These are phyloP conservation scores for Saitozyma sp. DNA, from an alignment of 768 basidiomycete species.

Conservation along the genomic window DNA sequence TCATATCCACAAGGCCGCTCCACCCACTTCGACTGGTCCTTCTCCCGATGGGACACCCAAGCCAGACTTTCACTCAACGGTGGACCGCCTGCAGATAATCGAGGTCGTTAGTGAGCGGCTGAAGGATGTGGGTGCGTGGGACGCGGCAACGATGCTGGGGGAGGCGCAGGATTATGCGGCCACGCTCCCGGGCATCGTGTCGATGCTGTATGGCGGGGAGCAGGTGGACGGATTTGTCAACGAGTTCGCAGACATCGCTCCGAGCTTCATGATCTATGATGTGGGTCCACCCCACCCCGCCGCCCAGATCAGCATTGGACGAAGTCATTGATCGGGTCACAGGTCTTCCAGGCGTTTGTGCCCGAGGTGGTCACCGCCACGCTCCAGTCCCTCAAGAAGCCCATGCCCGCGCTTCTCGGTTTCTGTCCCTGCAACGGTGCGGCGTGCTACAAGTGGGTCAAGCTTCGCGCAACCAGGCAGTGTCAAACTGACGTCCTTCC, in stretches of 20 bases:
- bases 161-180: conserved; percentile 22
- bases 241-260: conserved; percentile 18
- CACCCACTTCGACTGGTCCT: not conserved
- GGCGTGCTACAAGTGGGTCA: conserved; percentile 23
- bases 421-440: conserved; percentile 23
- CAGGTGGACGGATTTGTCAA: conserved; percentile 8
- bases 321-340: too few relatives aligned
- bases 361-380: conserved; percentile 16
- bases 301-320: too few relatives aligned
- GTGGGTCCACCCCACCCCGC: too few relatives aligned
- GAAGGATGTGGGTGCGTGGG: not conserved
- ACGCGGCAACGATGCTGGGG: conserved; percentile 10
- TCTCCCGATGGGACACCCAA: not conserved
- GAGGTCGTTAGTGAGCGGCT: not conserved
- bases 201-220: conserved; percentile 6
- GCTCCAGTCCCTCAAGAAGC: not conserved
- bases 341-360: conserved; percentile 28
- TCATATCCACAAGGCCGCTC: conserved; percentile 10
- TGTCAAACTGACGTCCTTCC: not conserved
- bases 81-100: conserved; percentile 15
- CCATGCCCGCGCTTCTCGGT: conserved; percentile 12
- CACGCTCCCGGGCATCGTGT: conserved; percentile 13
- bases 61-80: not conserved
- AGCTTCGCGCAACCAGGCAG: too few relatives aligned
- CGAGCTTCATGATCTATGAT: conserved; percentile 24